A percentile compares a stretch with the other conserved stretches of the same genome.
Evolutionary conservation across 2,329 filamentous ascomycete species (phyloP).

Genomic region (Beauveria asiatica): DNA sequence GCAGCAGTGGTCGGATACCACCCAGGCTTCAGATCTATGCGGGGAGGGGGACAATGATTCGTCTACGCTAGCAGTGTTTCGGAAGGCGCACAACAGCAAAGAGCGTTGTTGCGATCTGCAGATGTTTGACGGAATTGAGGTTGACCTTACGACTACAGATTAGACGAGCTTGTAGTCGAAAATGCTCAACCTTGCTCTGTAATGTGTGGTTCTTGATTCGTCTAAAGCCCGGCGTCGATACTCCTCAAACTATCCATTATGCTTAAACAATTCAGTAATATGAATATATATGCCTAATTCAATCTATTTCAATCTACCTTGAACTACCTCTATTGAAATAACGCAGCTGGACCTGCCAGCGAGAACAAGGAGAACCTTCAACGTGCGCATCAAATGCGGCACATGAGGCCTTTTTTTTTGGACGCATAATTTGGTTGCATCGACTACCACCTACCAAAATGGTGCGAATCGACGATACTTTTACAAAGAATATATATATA

Average conservation of each 20-base stretch:
- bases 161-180: neutral
- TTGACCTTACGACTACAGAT: neutral
- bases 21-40: neutral
- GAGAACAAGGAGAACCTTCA: no score
- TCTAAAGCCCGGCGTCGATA: neutral
- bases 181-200: neutral
- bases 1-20: neutral
- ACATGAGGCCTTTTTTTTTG: neutral
- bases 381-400: no score
- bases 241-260: neutral
- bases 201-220: neutral
- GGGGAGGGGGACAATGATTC: neutral
- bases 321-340: neutral
- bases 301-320: neutral
- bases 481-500: no score
- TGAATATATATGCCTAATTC: neutral
- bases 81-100: neutral
- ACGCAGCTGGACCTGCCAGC: neutral
- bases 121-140: neutral
- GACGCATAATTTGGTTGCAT: neutral
- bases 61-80: neutral
- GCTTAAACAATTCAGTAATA: neutral
- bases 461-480: neutral
- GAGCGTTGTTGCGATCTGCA: neutral
- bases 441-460: constrained; percentile 2